phyloP scores from a whole-genome alignment of 352 stramenopile species.

The Phytophthora lateralis region DNA sequence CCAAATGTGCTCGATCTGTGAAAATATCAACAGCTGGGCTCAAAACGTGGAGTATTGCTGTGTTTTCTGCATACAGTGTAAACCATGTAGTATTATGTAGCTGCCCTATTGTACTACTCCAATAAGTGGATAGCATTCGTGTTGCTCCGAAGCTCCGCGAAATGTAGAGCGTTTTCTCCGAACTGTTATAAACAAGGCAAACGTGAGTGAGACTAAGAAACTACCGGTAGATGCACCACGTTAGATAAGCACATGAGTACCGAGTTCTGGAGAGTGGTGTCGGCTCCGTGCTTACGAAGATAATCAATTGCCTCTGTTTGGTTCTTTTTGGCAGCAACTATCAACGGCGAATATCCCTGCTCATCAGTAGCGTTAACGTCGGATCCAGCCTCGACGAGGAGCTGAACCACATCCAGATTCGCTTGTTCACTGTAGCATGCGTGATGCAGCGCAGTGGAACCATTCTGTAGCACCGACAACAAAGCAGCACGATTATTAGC shows the following conservation, averaged over 20 bases:
- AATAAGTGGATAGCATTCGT: constrained; percentile 52
- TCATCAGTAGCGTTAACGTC: constrained; percentile 70
- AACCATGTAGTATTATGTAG: too few species aligned
- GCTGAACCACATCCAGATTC: constrained; percentile 56
- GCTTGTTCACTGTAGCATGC: constrained; percentile 75
- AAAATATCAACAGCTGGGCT: too few species aligned
- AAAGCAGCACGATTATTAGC: neutral
- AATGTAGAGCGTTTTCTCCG: constrained; percentile 70
- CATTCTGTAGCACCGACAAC: constrained; percentile 44
- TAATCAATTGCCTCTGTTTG: constrained; percentile 65
- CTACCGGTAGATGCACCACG: neutral
- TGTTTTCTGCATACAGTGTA: too few species aligned
- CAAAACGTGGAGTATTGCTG: too few species aligned
- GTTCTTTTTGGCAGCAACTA: constrained; percentile 78
- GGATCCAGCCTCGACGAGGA: constrained; percentile 61
- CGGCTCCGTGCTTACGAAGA: constrained; percentile 55
- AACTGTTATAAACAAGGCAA: constrained; percentile 35
- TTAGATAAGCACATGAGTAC: constrained; percentile 11
- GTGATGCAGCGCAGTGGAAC: constrained; percentile 73
- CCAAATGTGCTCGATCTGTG: too few species aligned
- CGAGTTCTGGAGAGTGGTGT: constrained; percentile 54
- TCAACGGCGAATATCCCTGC: constrained; percentile 65
- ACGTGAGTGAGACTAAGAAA: neutral
- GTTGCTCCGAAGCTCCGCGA: constrained; percentile 66
- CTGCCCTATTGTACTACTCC: constrained; percentile 5